These are phyloP conservation scores for Sparassis latifolia DNA, from an alignment of 1,284 basidiomycete genomes.

Conservation along the genomic window DNA sequence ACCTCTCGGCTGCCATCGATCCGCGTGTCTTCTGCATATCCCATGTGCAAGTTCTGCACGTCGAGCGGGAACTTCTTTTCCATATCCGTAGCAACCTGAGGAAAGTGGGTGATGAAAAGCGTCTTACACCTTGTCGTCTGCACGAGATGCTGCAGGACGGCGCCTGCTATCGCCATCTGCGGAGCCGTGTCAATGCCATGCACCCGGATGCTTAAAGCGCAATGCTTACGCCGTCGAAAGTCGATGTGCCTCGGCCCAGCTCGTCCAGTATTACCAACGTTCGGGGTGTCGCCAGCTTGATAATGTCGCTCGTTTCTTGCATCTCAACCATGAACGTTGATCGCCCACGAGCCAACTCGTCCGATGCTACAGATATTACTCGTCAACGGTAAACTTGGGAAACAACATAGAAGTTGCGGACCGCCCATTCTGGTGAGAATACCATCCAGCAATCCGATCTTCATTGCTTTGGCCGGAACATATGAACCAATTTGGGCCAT, in stretches of 20 bases:
- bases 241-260: conserved; percentile 79
- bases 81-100: conserved; percentile 58
- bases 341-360: conserved; percentile 78
- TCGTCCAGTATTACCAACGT: conserved; percentile 87
- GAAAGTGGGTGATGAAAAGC: conserved; percentile 94
- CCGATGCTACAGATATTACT: conserved; percentile 52
- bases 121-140: conserved; percentile 65
- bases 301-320: conserved; percentile 87
- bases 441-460: conserved; percentile 74
- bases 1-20: conserved; percentile 73
- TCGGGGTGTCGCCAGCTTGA: conserved; percentile 62
- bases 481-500: conserved; percentile 59
- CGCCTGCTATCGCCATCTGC: conserved; percentile 80
- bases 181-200: conserved; percentile 2
- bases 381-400: not conserved
- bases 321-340: conserved; percentile 98
- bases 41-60: conserved; percentile 83
- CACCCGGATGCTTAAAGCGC: conserved; percentile 1
- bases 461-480: conserved; percentile 70
- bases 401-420: conserved; percentile 21
- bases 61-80: conserved; percentile 46
- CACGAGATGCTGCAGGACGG: conserved; percentile 73
- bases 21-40: conserved; percentile 60
- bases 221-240: conserved; percentile 70
- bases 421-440: conserved; percentile 86